Base-by-base conservation (phyloP, 1,139 yeast species). In the Torulaspora pretoriensis region DNA sequence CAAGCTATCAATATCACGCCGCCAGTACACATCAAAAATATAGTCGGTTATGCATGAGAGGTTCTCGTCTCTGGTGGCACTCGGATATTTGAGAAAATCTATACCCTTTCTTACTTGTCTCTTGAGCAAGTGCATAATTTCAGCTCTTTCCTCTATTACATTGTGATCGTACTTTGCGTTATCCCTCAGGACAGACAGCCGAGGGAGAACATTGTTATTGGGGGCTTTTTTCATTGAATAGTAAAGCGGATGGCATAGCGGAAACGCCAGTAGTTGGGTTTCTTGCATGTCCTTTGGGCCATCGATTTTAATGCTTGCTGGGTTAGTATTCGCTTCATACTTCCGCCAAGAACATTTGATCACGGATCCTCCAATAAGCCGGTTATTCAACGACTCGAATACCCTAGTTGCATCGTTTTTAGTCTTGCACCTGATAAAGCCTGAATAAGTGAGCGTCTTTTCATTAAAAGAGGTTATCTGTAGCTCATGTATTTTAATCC, bases 1-100 rank as follows among this genome's bases (percentile, higher is more conserved):
- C 31, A 67, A 47, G 5, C 50, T 45, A 10, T 49, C 47, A 1
- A 54, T 27, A 42, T 69, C 62, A 7, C 61, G 55, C 12, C 50
- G 47, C 68, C 71, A 68, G 42, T 55, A 64, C 1, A 61, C 60
- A 23, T 67, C 67, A 36, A 67, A 45, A 34, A 69, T 61, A 45
- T 66, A 66, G 9, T 63, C 63, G 9, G 65, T 43, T 22, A 69
- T 57, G 24, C 61, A 56, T 7, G 45, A 52, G 32, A 68, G 38
- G 43, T 63, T 66, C 23, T 51, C 55, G 3, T 63, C 58, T 46
- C 66, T 59, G 1, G 68, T 58, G 3, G 69, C 68, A 14, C 53
- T 47, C 10, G 68, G 67, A 38, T 53, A 60, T 37, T 56, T 53
- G 40, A 65, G 46, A 38, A 65, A 68, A 31, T 67, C 65, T 43